A percentile compares a stretch with the other conserved stretches of the same genome.
Conservation (phyloP, 2,329 filamentous ascomycete species). For the Curvularia hawaiiensis region DNA sequence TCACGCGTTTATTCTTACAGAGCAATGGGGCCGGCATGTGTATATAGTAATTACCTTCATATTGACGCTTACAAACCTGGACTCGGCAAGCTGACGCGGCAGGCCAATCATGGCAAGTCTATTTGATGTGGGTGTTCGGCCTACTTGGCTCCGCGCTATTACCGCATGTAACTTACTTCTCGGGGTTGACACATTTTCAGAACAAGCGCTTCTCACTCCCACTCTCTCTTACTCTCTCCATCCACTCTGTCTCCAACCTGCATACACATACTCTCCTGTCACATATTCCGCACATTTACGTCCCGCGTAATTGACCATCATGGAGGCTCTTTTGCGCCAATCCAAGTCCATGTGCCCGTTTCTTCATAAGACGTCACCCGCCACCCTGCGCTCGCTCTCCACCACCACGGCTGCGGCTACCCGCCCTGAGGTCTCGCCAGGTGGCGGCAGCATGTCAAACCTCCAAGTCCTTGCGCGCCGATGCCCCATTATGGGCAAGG, state of each 20-base stretch:
- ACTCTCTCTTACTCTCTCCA: slow-evolving; percentile 1
- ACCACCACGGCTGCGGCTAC: slow-evolving; percentile 70
- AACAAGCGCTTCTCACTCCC: slow-evolving; percentile 8
- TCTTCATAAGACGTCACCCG: slow-evolving; percentile 90
- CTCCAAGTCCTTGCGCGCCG: slow-evolving; percentile 91
- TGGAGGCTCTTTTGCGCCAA: slow-evolving; percentile 95
- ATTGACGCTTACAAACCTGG: slow-evolving; percentile 23
- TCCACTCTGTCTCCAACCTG: neutral
- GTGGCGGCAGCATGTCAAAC: slow-evolving; percentile 95
- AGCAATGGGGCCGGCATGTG: slow-evolving; percentile 16
- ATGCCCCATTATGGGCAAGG: slow-evolving; percentile 99
- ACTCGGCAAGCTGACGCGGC: slow-evolving; percentile 19
- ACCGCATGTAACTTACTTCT: slow-evolving; percentile 13
- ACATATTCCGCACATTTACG: neutral
- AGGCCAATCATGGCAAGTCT: slow-evolving; percentile 29
- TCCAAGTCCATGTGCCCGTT: slow-evolving; percentile 98
- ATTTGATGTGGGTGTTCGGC: slow-evolving; percentile 37
- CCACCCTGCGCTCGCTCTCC: slow-evolving; percentile 87
- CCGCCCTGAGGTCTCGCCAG: slow-evolving; percentile 70
- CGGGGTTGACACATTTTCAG: slow-evolving; percentile 19
- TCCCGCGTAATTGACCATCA: slow-evolving; percentile 50
- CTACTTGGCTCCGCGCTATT: slow-evolving; percentile 27
- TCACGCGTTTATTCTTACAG: slow-evolving; percentile 12
- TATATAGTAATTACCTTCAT: slow-evolving; percentile 14
- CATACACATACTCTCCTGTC: neutral